phyloP scores from a whole-genome alignment of 1,284 basidiomycete genomes.

The Cystobasidium pallidum region DNA sequence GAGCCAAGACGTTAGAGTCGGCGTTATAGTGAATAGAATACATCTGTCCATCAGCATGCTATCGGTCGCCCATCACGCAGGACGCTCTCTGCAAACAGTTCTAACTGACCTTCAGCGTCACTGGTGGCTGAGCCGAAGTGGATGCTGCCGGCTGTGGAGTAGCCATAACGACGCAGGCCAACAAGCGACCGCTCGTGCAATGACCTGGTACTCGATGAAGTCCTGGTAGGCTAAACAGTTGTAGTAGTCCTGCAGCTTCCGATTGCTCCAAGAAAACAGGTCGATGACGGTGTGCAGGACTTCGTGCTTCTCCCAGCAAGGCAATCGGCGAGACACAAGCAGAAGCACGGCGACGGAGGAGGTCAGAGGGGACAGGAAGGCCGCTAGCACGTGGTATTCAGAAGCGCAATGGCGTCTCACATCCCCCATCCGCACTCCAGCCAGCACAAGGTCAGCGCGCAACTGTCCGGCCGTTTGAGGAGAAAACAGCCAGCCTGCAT shows the following conservation, averaged over 20 bases:
- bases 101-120: slow-evolving; percentile 16
- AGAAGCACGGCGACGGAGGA: background rate
- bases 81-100: background rate
- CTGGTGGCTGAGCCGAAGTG: slow-evolving; percentile 19
- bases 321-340: slow-evolving; percentile 11
- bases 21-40: background rate
- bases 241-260: background rate
- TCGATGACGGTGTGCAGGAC: slow-evolving; percentile 15
- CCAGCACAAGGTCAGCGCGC: slow-evolving; percentile 31
- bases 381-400: background rate
- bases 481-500: background rate
- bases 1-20: too few relatives aligned
- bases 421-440: slow-evolving; percentile 29
- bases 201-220: background rate
- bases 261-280: background rate
- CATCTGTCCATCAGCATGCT: background rate
- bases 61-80: background rate
- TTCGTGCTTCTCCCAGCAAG: slow-evolving; percentile 5
- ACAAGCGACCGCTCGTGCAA: background rate
- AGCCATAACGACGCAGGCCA: background rate
- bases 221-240: background rate
- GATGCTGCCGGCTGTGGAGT: slow-evolving; percentile 25
- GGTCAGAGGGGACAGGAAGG: background rate
- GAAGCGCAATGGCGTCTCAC: slow-evolving; percentile 1
- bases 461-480: background rate